These are phyloP conservation scores for Piper betle DNA, from an alignment of 164 flowering plant genomes.

Conservation along the genomic window DNA sequence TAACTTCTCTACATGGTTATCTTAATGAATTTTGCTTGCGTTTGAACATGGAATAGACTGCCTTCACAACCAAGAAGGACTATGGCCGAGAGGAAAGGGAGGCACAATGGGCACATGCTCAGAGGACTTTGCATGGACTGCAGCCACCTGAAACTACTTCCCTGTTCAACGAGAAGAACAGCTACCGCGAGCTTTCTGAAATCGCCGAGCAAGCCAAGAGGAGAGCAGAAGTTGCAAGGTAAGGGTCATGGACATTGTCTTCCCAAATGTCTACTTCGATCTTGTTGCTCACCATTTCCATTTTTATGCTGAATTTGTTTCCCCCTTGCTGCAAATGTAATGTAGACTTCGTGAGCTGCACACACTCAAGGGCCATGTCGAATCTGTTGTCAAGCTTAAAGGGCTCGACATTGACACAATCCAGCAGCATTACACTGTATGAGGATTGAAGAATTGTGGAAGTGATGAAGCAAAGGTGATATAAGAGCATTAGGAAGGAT, in stretches of 20 bases:
- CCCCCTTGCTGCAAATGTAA: neutral
- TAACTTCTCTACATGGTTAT: no score
- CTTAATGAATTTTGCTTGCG: neutral
- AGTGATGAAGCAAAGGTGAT: no score
- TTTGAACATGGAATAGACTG: slow-evolving; percentile 44
- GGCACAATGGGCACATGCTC: slow-evolving; percentile 98
- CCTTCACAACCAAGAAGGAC: slow-evolving; percentile 93
- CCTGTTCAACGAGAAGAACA: slow-evolving; percentile 70
- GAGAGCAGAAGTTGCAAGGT: slow-evolving; percentile 96
- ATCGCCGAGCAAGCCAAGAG: slow-evolving; percentile 98
- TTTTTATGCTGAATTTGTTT: neutral
- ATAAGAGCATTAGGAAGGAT: no score
- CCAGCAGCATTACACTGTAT: slow-evolving; percentile 69
- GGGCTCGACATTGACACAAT: slow-evolving; percentile 63
- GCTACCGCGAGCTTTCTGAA: slow-evolving; percentile 90
- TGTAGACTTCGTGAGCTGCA: slow-evolving; percentile 58
- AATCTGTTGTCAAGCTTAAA: slow-evolving; percentile 68
- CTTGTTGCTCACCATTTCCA: neutral
- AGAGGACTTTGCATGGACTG: slow-evolving; percentile 90
- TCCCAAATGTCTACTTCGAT: neutral
- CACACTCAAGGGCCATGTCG: slow-evolving; percentile 73
- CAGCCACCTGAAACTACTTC: slow-evolving; percentile 57
- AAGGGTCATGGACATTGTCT: neutral
- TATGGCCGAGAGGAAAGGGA: slow-evolving; percentile 92
- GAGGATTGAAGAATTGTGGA: neutral